Conservation (phyloP, 179 eudicot genomes). For the Actinidia polygama region DNA sequence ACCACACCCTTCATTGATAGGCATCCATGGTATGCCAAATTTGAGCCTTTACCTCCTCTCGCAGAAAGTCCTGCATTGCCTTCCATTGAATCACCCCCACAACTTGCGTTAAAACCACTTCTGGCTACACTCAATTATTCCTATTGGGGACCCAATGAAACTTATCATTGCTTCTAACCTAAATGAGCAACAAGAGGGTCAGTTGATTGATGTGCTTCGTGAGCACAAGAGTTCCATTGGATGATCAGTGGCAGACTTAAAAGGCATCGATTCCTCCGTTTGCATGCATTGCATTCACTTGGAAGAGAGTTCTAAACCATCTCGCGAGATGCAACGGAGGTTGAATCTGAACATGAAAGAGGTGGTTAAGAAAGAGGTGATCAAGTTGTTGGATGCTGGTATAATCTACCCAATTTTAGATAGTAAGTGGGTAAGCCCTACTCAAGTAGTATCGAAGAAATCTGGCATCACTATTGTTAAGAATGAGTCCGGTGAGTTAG, state of each 20-base stretch:
- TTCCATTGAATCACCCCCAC: neutral
- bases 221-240: neutral
- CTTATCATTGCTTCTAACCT: neutral
- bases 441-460: neutral
- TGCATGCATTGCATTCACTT: too few relatives aligned
- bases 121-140: neutral
- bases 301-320: too few relatives aligned
- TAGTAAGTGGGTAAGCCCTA: neutral
- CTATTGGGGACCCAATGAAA: neutral
- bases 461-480: neutral
- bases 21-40: neutral
- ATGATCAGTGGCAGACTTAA: neutral
- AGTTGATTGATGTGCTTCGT: neutral
- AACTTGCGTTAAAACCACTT: neutral
- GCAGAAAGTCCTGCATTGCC: neutral
- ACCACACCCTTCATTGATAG: neutral
- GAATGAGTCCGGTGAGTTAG: neutral
- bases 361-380: neutral
- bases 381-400: neutral
- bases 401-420: neutral
- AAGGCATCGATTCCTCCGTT: neutral
- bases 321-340: too few relatives aligned
- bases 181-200: neutral
- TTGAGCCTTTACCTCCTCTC: neutral
- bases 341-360: too few relatives aligned